Evolutionary conservation across 208 protist genomes (phyloP).

Genomic region (Crithidia thermophila): DNA sequence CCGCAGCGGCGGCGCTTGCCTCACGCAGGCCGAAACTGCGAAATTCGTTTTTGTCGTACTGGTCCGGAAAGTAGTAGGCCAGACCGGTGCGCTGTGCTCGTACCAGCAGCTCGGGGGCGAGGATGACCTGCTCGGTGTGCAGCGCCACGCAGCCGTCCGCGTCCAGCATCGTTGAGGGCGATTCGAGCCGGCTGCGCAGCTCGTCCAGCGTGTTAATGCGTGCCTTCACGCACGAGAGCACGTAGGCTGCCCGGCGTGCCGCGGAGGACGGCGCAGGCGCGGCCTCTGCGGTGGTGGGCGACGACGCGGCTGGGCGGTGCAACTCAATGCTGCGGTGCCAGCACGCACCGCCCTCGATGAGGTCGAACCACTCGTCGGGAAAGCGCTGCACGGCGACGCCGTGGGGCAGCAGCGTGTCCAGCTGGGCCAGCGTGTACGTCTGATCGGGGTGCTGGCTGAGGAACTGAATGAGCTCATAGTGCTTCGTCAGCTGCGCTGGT

Average conservation of each 20-base stretch:
- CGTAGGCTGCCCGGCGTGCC: conserved; percentile 24
- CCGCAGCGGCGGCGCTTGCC: neutral
- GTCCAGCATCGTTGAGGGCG: conserved; percentile 56
- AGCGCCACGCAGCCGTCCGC: conserved; percentile 79
- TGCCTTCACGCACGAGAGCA: conserved; percentile 59
- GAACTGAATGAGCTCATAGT: conserved; percentile 87
- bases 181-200: conserved; percentile 56
- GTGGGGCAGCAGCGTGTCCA: conserved; percentile 82
- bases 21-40: conserved; percentile 15
- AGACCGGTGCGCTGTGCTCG: conserved; percentile 56
- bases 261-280: neutral
- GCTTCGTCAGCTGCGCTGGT: conserved; percentile 73
- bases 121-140: conserved; percentile 83
- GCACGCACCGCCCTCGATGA: conserved; percentile 53
- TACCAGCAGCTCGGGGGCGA: conserved; percentile 45
- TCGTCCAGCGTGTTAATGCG: conserved; percentile 56
- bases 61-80: conserved; percentile 81
- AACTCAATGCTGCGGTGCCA: conserved; percentile 79
- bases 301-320: conserved; percentile 2
- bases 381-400: conserved; percentile 82
- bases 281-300: neutral
- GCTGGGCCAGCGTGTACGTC: conserved; percentile 69
- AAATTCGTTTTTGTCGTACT: conserved; percentile 37
- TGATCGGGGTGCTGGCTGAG: conserved; percentile 70
- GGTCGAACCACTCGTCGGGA: conserved; percentile 67